These are phyloP conservation scores for Earliella scabrosa DNA, from an alignment of 1,284 basidiomycete genomes.

Conservation along the genomic window DNA sequence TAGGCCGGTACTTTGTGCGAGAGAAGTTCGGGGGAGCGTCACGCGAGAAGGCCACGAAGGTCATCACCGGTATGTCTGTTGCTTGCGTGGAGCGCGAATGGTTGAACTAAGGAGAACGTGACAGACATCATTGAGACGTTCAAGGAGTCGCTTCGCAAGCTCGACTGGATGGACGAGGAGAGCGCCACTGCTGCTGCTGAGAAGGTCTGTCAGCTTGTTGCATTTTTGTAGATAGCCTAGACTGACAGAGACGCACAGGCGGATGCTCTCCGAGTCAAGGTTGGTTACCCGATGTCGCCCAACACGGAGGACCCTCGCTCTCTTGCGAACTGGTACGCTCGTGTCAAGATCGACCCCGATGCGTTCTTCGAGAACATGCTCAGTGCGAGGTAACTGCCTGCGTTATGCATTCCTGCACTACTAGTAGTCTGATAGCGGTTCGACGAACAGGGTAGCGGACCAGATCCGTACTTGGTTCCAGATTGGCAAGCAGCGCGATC, in stretches of 20 bases:
- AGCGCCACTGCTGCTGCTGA: conserved; percentile 84
- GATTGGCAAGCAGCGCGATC: conserved; percentile 76
- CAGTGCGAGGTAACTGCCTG: conserved; percentile 51
- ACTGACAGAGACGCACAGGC: conserved; percentile 47
- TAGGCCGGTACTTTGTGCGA: conserved; percentile 85
- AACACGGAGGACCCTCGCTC: conserved; percentile 78
- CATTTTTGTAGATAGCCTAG: background rate
- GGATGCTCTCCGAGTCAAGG: conserved; percentile 80
- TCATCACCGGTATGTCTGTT: conserved; percentile 70
- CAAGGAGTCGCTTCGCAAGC: conserved; percentile 74
- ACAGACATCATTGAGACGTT: conserved; percentile 85
- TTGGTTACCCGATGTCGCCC: conserved; percentile 88
- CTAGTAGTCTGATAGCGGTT: no score
- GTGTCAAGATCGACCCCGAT: conserved; percentile 65
- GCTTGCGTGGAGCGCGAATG: background rate
- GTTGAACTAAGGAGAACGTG: background rate
- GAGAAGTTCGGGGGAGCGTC: conserved; percentile 86
- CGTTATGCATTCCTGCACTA: no score
- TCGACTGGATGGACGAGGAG: conserved; percentile 92
- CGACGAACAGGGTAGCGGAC: conserved; percentile 62
- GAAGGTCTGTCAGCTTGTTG: conserved; percentile 60
- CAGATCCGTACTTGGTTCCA: conserved; percentile 74
- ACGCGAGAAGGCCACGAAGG: conserved; percentile 78
- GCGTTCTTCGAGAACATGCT: conserved; percentile 89
- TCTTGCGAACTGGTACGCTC: conserved; percentile 76